A percentile compares a stretch with the other conserved stretches of the same genome.
Evolutionary conservation across 139 green algal species (phyloP).

Genomic region (Tetradesmus lagerheimii): DNA sequence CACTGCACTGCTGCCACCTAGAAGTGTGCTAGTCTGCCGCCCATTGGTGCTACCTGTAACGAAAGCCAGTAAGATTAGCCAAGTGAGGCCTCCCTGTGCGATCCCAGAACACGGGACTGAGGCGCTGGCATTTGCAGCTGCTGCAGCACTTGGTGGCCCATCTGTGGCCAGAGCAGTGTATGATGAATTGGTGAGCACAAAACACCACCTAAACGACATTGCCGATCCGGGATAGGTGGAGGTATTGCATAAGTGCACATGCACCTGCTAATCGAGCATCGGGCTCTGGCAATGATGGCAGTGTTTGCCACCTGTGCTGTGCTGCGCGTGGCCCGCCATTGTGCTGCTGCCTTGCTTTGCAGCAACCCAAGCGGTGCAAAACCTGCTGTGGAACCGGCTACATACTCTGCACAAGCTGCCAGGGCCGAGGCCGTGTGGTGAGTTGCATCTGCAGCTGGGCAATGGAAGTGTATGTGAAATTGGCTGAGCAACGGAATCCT

Average conservation of each 20-base stretch:
- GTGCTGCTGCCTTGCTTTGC: background rate
- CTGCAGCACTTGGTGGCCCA: background rate
- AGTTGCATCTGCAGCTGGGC: background rate
- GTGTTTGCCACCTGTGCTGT: background rate
- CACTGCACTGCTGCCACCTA: background rate
- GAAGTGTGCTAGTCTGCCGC: background rate
- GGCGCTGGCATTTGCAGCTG: background rate
- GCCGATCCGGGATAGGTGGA: too few species aligned
- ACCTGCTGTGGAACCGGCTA: constrained; percentile 26
- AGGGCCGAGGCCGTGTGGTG: constrained; percentile 12
- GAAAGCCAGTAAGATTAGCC: background rate
- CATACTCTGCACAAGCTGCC: constrained; percentile 13
- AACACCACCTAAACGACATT: too few species aligned
- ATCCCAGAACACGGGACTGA: background rate
- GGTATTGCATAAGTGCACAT: too few species aligned
- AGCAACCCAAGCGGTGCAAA: constrained; percentile 16
- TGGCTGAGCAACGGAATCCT: too few species aligned
- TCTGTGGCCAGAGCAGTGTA: background rate
- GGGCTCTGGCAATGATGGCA: background rate
- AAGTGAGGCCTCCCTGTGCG: background rate
- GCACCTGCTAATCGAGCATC: background rate
- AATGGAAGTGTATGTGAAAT: background rate
- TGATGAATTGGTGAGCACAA: background rate
- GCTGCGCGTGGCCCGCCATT: background rate
- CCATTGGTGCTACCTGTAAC: background rate